Percentiles rank a stretch among this genome's conserved stretches.
phyloP scores from a whole-genome alignment of 805 yeast species.

The Naumovozyma baii region DNA sequence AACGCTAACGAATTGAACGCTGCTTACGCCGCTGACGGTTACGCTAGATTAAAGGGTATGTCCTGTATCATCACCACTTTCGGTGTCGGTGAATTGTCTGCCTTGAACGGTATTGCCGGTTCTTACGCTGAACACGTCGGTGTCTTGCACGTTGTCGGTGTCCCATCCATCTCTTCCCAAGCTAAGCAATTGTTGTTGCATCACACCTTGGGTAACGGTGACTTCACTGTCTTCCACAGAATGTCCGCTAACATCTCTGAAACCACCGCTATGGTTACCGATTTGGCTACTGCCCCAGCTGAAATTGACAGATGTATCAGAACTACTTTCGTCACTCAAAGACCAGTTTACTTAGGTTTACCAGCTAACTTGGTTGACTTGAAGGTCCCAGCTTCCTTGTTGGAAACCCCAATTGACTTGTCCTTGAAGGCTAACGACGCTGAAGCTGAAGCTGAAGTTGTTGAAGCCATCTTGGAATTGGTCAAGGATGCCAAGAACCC shows the following conservation, averaged over 20 bases:
- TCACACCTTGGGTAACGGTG: conserved; percentile 79
- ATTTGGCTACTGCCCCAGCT: conserved; percentile 54
- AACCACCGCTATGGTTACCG: conserved; percentile 55
- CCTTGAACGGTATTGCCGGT: conserved; percentile 81
- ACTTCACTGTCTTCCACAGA: conserved; percentile 65
- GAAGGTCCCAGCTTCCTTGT: conserved; percentile 44
- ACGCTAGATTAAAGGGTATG: conserved; percentile 70
- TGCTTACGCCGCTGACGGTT: conserved; percentile 77
- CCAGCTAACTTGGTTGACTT: conserved; percentile 75
- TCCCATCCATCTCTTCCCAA: conserved; percentile 68
- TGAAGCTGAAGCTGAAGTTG: conserved; percentile 55
- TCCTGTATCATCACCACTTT: conserved; percentile 73
- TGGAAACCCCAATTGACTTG: conserved; percentile 59
- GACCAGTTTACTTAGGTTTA: conserved; percentile 75
- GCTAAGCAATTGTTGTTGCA: conserved; percentile 64
- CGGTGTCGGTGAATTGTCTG: conserved; percentile 84
- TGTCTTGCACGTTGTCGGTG: conserved; percentile 75
- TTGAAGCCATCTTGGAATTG: conserved; percentile 42
- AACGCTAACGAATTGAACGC: conserved; percentile 87
- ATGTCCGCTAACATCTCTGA: conserved; percentile 68
- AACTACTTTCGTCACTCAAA: conserved; percentile 58
- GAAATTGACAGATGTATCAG: conserved; percentile 67
- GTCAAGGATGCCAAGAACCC: conserved; percentile 57
- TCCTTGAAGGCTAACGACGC: conserved; percentile 46
- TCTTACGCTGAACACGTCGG: conserved; percentile 87